phyloP scores from a whole-genome alignment of 345 rosid species.

The Hibiscus syriacus region DNA sequence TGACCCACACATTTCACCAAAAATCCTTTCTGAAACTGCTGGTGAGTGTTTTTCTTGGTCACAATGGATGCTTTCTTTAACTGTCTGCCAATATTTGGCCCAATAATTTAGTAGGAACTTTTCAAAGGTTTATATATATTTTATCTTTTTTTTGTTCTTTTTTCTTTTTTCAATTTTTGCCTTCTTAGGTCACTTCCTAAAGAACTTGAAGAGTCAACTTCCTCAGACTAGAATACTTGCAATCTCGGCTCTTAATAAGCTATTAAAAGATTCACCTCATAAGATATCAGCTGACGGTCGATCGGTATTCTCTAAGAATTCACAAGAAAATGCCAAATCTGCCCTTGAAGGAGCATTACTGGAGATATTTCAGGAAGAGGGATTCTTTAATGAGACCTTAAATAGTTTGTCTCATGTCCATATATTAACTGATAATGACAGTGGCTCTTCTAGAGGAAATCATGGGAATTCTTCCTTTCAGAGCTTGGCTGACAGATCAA shows the following conservation, averaged over 20 bases:
- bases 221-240: slow-evolving; percentile 99
- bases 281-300: slow-evolving; percentile 51
- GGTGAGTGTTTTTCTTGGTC: slow-evolving; percentile 41
- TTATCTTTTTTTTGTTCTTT: background rate
- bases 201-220: slow-evolving; percentile 92
- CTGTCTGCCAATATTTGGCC: background rate
- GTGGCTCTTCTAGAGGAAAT: slow-evolving; percentile 68
- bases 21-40: slow-evolving; percentile 75
- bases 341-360: slow-evolving; percentile 75
- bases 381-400: slow-evolving; percentile 81
- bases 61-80: background rate
- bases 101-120: background rate
- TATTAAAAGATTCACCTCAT: slow-evolving; percentile 91
- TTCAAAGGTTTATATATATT: background rate
- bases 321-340: slow-evolving; percentile 41
- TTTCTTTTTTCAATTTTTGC: too few species aligned
- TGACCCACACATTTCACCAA: slow-evolving; percentile 60
- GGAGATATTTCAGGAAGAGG: slow-evolving; percentile 79
- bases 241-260: slow-evolving; percentile 86
- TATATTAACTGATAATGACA: slow-evolving; percentile 55
- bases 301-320: slow-evolving; percentile 19
- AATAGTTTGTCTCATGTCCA: slow-evolving; percentile 94
- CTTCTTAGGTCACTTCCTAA: slow-evolving; percentile 84
- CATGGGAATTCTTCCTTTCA: slow-evolving; percentile 83
- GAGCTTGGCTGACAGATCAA: slow-evolving; percentile 88